Conservation (phyloP, 257 asterid genomes). For the Ophiorrhiza pumila region DNA sequence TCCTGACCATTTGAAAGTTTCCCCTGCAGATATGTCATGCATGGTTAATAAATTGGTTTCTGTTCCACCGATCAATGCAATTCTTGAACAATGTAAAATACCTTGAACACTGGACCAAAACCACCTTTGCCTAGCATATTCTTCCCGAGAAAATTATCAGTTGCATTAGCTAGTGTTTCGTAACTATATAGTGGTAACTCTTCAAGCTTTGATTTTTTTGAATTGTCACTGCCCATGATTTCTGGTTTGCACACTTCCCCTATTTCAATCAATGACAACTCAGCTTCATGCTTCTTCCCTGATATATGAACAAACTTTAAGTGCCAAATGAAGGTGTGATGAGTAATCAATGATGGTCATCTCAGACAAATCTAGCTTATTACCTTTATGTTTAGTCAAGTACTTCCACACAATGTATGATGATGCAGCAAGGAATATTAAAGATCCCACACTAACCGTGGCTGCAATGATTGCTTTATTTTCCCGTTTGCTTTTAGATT, state of each 20-base stretch:
- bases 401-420: slow-evolving; percentile 36
- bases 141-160: not conserved
- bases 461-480: slow-evolving; percentile 24
- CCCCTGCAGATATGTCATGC: not conserved
- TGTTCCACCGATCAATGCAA: not conserved
- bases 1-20: not conserved
- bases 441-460: slow-evolving; percentile 24
- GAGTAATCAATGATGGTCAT: not conserved
- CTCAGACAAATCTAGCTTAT: not conserved
- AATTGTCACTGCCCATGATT: not conserved
- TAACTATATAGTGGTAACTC: not conserved
- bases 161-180: not conserved
- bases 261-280: not conserved
- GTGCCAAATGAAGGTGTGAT: not conserved
- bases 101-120: not conserved
- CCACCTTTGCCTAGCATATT: not conserved
- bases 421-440: slow-evolving; percentile 15
- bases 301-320: not conserved
- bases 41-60: not conserved
- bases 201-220: not conserved
- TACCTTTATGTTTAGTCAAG: slow-evolving; percentile 46
- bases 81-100: not conserved
- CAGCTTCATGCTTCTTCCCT: not conserved
- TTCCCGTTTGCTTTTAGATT: slow-evolving; percentile 12
- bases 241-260: not conserved